phyloP scores from a whole-genome alignment of 805 yeast genomes.

The Huiozyma sinensis region DNA sequence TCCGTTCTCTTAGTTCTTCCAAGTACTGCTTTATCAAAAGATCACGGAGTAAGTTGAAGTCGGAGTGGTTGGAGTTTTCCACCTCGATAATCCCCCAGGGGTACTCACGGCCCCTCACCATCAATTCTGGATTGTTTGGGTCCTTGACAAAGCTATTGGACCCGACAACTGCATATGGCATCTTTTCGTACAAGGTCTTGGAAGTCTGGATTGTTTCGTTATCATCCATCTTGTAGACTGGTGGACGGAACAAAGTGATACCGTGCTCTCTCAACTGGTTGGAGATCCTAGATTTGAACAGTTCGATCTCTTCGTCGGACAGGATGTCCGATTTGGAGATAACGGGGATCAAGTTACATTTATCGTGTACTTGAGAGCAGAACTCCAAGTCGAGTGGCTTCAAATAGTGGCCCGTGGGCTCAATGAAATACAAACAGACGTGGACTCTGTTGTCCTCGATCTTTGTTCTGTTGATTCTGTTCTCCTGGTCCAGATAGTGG shows the following conservation, averaged over 20 bases:
- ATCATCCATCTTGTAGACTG: conserved; percentile 69
- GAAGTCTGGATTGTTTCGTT: conserved; percentile 66
- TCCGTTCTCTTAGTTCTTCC: conserved; percentile 87
- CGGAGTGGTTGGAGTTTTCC: conserved; percentile 89
- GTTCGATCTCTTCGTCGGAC: conserved; percentile 71
- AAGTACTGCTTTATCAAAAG: conserved; percentile 79
- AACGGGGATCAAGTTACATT: conserved; percentile 88
- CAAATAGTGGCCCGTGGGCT: conserved; percentile 93
- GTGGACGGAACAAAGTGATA: conserved; percentile 70
- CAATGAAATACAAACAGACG: conserved; percentile 87
- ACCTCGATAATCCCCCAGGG: conserved; percentile 98
- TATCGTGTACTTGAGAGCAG: conserved; percentile 78
- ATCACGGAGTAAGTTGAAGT: conserved; percentile 81
- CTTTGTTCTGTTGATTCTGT: conserved; percentile 61
- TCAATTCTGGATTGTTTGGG: conserved; percentile 71
- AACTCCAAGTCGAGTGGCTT: conserved; percentile 81
- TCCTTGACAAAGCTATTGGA: conserved; percentile 63
- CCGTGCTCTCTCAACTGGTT: conserved; percentile 68
- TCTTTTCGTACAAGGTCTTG: conserved; percentile 51
- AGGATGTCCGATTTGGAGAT: conserved; percentile 92
- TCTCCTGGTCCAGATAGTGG: conserved; percentile 80
- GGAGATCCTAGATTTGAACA: conserved; percentile 66
- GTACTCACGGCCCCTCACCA: conserved; percentile 82
- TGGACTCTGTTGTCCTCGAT: conserved; percentile 79
- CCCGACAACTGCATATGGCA: conserved; percentile 94